Conservation (phyloP, 495 filamentous ascomycete species). For the Patellaria atrata region DNA sequence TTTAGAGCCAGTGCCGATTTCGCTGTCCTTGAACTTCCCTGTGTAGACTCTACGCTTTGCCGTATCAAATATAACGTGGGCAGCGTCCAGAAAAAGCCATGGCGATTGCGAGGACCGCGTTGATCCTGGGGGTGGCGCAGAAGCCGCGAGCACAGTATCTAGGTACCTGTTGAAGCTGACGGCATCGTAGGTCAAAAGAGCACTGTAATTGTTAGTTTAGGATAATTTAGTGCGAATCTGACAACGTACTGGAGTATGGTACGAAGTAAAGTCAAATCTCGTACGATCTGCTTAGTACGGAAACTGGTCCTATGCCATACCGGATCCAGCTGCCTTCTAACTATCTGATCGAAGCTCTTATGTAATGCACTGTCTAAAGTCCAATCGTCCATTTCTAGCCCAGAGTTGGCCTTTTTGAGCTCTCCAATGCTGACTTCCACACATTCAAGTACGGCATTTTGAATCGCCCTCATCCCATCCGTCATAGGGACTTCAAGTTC, state of each 20-base stretch:
- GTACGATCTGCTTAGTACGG: constrained; percentile 85
- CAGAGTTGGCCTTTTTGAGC: constrained; percentile 74
- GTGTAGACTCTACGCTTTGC: constrained; percentile 84
- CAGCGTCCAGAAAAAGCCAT: constrained; percentile 93
- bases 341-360: constrained; percentile 77
- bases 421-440: constrained; percentile 89
- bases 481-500: constrained; percentile 97
- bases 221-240: not conserved
- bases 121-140: constrained; percentile 75
- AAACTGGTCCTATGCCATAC: constrained; percentile 96
- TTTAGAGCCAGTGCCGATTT: constrained; percentile 24
- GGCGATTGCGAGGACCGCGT: constrained; percentile 82
- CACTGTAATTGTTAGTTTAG: constrained; percentile 23
- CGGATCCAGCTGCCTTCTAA: constrained; percentile 81
- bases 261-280: constrained; percentile 71
- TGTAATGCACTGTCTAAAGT: constrained; percentile 89
- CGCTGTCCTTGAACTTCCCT: constrained; percentile 39
- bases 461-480: constrained; percentile 80
- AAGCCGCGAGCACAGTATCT: constrained; percentile 83
- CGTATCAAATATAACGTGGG: constrained; percentile 83
- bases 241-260: constrained; percentile 57
- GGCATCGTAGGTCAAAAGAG: constrained; percentile 72
- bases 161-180: constrained; percentile 87
- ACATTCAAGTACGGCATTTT: constrained; percentile 88
- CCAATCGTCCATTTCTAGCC: constrained; percentile 95